phyloP scores from a whole-genome alignment of 179 eudicot species.

The Silene coronaria region DNA sequence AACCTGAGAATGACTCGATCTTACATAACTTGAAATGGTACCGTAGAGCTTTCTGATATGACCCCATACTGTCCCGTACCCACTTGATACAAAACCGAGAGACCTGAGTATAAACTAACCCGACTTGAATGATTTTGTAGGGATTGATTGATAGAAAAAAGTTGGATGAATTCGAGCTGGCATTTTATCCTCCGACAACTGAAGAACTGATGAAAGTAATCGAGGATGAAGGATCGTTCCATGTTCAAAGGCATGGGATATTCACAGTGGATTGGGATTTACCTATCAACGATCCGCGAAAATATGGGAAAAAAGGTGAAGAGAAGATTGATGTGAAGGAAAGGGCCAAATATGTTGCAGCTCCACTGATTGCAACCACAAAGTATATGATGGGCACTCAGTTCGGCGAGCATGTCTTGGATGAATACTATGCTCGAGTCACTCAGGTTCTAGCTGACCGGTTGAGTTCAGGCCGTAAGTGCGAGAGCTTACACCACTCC shows the following conservation, averaged over 20 bases:
- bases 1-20: not conserved
- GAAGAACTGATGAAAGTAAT: slow-evolving; percentile 15
- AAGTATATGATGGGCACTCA: slow-evolving; percentile 22
- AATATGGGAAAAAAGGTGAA: not conserved
- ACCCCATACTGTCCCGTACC: not conserved
- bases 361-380: slow-evolving; percentile 19
- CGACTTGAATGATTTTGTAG: not conserved
- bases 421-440: slow-evolving; percentile 17
- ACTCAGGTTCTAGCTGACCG: slow-evolving; percentile 19
- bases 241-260: slow-evolving; percentile 12
- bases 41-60: not conserved
- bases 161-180: slow-evolving; percentile 20
- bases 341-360: slow-evolving; percentile 13
- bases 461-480: slow-evolving; percentile 15
- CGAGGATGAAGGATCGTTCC: slow-evolving; percentile 18
- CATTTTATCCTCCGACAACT: slow-evolving; percentile 23
- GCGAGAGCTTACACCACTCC: slow-evolving; percentile 21
- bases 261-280: slow-evolving; percentile 22
- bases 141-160: slow-evolving; percentile 20
- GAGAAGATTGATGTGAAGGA: slow-evolving; percentile 5
- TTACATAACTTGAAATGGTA: not conserved
- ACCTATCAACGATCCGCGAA: not conserved
- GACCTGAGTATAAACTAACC: not conserved
- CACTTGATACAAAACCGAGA: not conserved
- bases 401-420: slow-evolving; percentile 17